Conservation (phyloP, 1,284 basidiomycete genomes). For the Exobasidium cylindrosporum region DNA sequence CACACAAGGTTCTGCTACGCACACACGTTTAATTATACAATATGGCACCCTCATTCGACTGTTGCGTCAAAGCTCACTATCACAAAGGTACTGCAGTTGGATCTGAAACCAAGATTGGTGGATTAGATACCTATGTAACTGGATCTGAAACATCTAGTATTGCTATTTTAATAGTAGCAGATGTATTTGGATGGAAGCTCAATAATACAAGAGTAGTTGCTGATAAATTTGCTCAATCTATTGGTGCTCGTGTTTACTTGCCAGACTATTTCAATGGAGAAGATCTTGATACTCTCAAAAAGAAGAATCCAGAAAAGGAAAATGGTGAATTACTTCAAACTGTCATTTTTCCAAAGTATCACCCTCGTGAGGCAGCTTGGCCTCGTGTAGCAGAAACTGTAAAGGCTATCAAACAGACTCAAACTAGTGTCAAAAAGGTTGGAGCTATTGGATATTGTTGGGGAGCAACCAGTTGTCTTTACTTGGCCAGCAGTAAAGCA, state of each 20-base stretch:
- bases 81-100: conserved; percentile 23
- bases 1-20: too few relatives aligned
- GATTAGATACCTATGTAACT: conserved; percentile 17
- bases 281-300: conserved; percentile 5
- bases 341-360: conserved; percentile 6
- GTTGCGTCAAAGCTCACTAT: conserved; percentile 13
- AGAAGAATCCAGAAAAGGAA: conserved; percentile 5
- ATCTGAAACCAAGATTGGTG: conserved; percentile 16
- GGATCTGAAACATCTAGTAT: conserved; percentile 12
- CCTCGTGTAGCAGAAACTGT: conserved; percentile 2
- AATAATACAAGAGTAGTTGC: conserved; percentile 22
- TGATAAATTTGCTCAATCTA: conserved; percentile 22
- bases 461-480: conserved; percentile 21
- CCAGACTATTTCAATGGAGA: conserved; percentile 21
- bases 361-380: conserved; percentile 16
- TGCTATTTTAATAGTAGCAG: conserved; percentile 20
- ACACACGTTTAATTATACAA: too few relatives aligned
- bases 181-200: conserved; percentile 19
- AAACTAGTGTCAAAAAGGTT: conserved; percentile 12
- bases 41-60: conserved; percentile 4
- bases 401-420: neutral
- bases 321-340: neutral
- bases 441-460: conserved; percentile 25
- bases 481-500: conserved; percentile 15
- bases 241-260: conserved; percentile 22